Base-by-base conservation (phyloP, 352 stramenopile genomes). In the Elongisporangium prolatum region DNA sequence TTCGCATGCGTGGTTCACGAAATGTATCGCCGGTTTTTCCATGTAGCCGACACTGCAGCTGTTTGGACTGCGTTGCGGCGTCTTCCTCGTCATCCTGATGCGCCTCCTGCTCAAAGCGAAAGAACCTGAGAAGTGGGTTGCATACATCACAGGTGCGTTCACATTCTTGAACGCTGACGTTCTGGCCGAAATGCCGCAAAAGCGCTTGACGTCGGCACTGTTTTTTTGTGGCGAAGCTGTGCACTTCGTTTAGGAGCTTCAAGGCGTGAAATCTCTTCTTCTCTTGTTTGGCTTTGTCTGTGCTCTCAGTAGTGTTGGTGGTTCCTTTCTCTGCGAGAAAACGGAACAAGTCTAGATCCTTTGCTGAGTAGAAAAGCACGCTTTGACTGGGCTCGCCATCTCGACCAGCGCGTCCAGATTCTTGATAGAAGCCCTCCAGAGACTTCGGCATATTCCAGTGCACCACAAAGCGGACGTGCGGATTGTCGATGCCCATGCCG, bases 351-450 rank as follows among this genome's bases (percentile, higher is more conserved):
- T 82, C 65, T 16, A 76, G 83, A 65, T 89, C 76, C 5, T 62
- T 60, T 2, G 55, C 55, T 4, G 72, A 74, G 67, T 95, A 97
- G 17, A 96, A 73, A 21, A 98, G 44, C 18, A 97, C 67, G 60
- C 91, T 97, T 17, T 94, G 71, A 61, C 82, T 86, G 0, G 89
- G 74, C 7, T 87, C 47, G 17, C 96, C 96, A 71, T 99, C 97
- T 50, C 97, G 80, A 18, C 97, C 97, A 16, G 93, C 97, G 48
- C 97, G 78, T 0, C 97, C 97, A 3, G 86, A 91, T 80, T 99
- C 96, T 74, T 99, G 96, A 69, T 98, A 99, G 64, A 99, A 98
- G 11, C 89, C 95, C 66, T 99, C 97, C 6, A 99, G 65, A 16
- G 84, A 95, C 64, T 87, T 89, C n/a, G 80, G 78, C 40, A 88